Base-by-base conservation (phyloP, 169 alveolate genomes). In the Plasmodium coatneyi region DNA sequence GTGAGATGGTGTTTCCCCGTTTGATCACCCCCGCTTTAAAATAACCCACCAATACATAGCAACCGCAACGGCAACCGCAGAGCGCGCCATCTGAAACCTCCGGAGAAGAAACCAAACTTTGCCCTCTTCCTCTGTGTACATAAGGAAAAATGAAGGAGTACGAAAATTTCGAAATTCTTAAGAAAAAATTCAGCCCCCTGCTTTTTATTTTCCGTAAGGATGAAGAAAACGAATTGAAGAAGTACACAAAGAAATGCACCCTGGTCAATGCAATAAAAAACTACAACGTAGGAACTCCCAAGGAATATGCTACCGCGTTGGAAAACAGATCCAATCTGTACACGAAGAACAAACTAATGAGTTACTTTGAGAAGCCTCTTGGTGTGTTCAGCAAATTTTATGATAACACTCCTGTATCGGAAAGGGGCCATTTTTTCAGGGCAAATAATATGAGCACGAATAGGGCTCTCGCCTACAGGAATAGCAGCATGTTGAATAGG, bases 201-300 rank as follows among this genome's bases (percentile, higher is more conserved):
- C 80, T 84, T 84, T 72, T 46, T 84, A 84, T 84, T 43, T 84
- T 84, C 41, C 74, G 84, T 32, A 84, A 56, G 66, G 93, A 84
- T 74, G 93, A 84, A 34, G 93, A 74, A 36, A 84, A 84, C 43
- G 93, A 84, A 78, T 30, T 84, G 56, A 84, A 84, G 32, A 84
- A 78, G 52, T 74, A 84, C 79, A 46, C 49, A 5, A 84, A 76
- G 66, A 84, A 46, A 43, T 32, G 60, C 16, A 28, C 84, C 32
- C 66, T 84, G 32, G 80, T 76, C 10, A 49, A 72, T 49, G 28
- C 66, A 34, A 78, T 84, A 46, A 84, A 84, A 34, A 52, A 78
- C 14, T 74, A 49, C 66, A 84, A 72, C 28, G 30, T 41, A 22
- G 12, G 10, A 1, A 7, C 70, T 16, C 43, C 66, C 41, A 74